A percentile compares a stretch with the other conserved stretches of the same genome.
phyloP scores from a whole-genome alignment of 2,329 filamentous ascomycete species.

The Trichoderma guizhouense region DNA sequence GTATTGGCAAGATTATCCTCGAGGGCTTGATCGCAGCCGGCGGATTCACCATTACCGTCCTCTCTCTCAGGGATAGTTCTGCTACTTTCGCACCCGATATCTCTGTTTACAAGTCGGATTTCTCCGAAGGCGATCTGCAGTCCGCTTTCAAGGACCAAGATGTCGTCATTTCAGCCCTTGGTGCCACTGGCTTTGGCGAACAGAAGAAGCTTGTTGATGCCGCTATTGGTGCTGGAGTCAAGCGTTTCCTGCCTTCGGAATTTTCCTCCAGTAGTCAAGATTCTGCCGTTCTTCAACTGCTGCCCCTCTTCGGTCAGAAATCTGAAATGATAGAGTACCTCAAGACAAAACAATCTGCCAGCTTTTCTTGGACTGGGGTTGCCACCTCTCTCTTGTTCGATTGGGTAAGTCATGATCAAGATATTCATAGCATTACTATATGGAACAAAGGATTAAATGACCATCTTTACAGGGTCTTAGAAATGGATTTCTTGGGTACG shows the following conservation, averaged over 20 bases:
- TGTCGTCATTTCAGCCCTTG: slow-evolving; percentile 41
- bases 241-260: slow-evolving; percentile 53
- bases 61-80: slow-evolving; percentile 18
- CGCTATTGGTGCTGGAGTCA: slow-evolving; percentile 49
- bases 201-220: slow-evolving; percentile 52
- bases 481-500: slow-evolving; percentile 20
- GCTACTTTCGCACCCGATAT: slow-evolving; percentile 15
- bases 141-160: slow-evolving; percentile 20
- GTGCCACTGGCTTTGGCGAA: slow-evolving; percentile 36
- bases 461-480: slow-evolving; percentile 9
- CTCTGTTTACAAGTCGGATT: slow-evolving; percentile 20
- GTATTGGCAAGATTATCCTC: slow-evolving; percentile 21
- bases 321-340: slow-evolving; percentile 22
- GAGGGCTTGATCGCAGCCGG: slow-evolving; percentile 12
- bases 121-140: slow-evolving; percentile 19
- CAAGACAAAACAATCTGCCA: slow-evolving; percentile 16
- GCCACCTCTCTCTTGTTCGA: slow-evolving; percentile 33
- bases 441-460: neutral
- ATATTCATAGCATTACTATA: neutral
- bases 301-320: slow-evolving; percentile 24
- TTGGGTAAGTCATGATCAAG: slow-evolving; percentile 18
- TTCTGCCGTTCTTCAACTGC: slow-evolving; percentile 18
- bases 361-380: slow-evolving; percentile 26
- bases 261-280: slow-evolving; percentile 37
- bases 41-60: slow-evolving; percentile 18